Base-by-base conservation (phyloP, 768 basidiomycete species). In the Psilocybe subaeruginosa region DNA sequence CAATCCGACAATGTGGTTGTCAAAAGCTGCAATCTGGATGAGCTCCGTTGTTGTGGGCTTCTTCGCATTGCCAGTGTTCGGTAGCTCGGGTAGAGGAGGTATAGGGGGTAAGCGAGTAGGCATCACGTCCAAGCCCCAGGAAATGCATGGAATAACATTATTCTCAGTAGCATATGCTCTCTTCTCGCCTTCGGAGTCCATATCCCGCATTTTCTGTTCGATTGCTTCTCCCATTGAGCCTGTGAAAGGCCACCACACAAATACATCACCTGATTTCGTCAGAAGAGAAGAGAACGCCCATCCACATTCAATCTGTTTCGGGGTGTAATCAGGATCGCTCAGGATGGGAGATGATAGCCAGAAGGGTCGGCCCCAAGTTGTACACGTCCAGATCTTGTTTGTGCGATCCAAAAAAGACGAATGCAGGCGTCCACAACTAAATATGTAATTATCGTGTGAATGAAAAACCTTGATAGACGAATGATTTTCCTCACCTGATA, bases 231-330 rank as follows among this genome's bases (percentile, higher is more conserved):
- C 64, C 68, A 90, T 77, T 6, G 66, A 64, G 2, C 82, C 85
- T 4, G 73, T 70, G 59, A 80, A 78, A 3, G 90, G 91, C 87
- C 88, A 93, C 85, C 88, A 92, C 3, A 90, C 85, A 63, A 87
- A 85, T 47, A 91, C 87, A 50, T 87, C 83, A 2, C 92, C 91
- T n/a, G 81, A 78, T 61, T 80, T 78, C 8, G 88, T 90, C 66
- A 97, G 85, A 31, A 89, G 77, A 9, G 87, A 83, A n/a, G 89
- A 89, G 72, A 90, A 92, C 12, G 68, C 62, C 94, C 94, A 95
- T 46, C 94, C 93, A 66, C 91, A 89, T 70, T 89, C 89, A 39
- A 93, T 81, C 70, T 91, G 91, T 23, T 77, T 68, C 19, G 82
- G 80, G 39, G 68, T 70, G 47, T 73, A 78, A 37, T 74, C 73